A percentile compares a stretch with the other conserved stretches of the same genome.
Conservation (phyloP, 1,284 basidiomycete species). For the Anthracocystis panici-leucophaei region DNA sequence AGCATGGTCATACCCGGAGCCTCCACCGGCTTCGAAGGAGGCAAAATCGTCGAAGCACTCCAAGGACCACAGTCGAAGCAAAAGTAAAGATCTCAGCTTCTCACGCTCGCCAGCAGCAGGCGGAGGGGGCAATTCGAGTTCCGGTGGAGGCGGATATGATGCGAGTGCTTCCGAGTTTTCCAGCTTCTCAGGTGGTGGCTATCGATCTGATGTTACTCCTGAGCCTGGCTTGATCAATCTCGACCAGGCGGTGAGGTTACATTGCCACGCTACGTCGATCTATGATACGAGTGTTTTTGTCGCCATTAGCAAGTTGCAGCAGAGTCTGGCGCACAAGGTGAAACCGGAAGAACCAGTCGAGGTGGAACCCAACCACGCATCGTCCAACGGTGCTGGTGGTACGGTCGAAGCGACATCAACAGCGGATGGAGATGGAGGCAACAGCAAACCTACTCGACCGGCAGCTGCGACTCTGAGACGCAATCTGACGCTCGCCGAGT, state of each 20-base stretch:
- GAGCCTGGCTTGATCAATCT: constrained; percentile 55
- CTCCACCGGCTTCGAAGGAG: constrained; percentile 20
- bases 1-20: constrained; percentile 48
- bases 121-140: constrained; percentile 30
- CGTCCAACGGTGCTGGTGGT: constrained; percentile 5
- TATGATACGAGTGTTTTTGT: constrained; percentile 89
- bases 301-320: constrained; percentile 79
- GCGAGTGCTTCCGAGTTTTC: constrained; percentile 54
- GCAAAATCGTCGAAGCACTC: constrained; percentile 21
- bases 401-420: constrained; percentile 3
- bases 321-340: constrained; percentile 75
- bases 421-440: constrained; percentile 5
- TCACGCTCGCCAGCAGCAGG: constrained; percentile 44
- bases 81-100: constrained; percentile 41
- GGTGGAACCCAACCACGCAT: constrained; percentile 7
- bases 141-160: constrained; percentile 47
- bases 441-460: constrained; percentile 25
- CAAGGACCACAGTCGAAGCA: constrained; percentile 41
- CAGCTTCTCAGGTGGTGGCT: constrained; percentile 45
- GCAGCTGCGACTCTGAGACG: constrained; percentile 22
- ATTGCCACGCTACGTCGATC: constrained; percentile 86
- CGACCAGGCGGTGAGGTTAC: constrained; percentile 68
- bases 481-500: constrained; percentile 44
- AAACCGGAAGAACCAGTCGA: constrained; percentile 83
- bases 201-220: constrained; percentile 37